Percentiles rank a stretch among this genome's conserved stretches.
These are phyloP conservation scores for Protoeuglena noctilucae DNA, from an alignment of 139 green algal genomes.

Conservation along the genomic window DNA sequence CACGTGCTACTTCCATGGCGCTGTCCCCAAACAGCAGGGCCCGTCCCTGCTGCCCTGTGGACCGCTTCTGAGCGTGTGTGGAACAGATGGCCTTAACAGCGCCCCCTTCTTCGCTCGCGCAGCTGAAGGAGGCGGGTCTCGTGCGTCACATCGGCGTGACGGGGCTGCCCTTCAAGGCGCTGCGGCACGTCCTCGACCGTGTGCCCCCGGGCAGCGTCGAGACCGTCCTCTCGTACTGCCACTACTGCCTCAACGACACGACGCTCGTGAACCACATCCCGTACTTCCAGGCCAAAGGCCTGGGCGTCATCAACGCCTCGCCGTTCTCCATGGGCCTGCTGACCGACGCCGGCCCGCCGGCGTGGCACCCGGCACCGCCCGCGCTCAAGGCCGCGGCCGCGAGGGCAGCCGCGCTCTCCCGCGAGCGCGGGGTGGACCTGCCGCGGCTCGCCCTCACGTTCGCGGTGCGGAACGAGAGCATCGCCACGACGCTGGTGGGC, in stretches of 20 bases:
- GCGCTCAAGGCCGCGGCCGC: constrained; percentile 35
- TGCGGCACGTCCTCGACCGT: constrained; percentile 56
- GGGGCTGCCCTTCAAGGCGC: constrained; percentile 65
- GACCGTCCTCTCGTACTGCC: constrained; percentile 80
- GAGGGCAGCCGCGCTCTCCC: constrained; percentile 29
- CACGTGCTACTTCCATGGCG: no score
- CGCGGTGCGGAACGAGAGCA: constrained; percentile 18
- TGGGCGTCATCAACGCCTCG: constrained; percentile 78
- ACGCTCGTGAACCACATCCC: constrained; percentile 17
- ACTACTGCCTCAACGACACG: constrained; percentile 68
- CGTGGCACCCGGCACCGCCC: constrained; percentile 76
- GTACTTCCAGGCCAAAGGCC: constrained; percentile 31
- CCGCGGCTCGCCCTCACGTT: constrained; percentile 43
- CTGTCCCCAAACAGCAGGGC: neutral
- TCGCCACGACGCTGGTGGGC: constrained; percentile 62
- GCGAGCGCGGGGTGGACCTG: constrained; percentile 27
- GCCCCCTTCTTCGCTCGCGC: no score
- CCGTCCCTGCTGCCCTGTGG: neutral
- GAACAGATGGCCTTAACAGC: neutral
- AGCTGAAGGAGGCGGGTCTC: constrained; percentile 58
- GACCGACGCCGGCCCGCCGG: constrained; percentile 50
- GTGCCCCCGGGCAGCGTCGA: constrained; percentile 52
- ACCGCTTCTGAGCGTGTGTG: neutral
- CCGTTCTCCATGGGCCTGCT: constrained; percentile 83
- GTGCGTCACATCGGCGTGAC: constrained; percentile 79